These are phyloP conservation scores for Mrakia blollopis DNA, from an alignment of 768 basidiomycete species.

Conservation along the genomic window DNA sequence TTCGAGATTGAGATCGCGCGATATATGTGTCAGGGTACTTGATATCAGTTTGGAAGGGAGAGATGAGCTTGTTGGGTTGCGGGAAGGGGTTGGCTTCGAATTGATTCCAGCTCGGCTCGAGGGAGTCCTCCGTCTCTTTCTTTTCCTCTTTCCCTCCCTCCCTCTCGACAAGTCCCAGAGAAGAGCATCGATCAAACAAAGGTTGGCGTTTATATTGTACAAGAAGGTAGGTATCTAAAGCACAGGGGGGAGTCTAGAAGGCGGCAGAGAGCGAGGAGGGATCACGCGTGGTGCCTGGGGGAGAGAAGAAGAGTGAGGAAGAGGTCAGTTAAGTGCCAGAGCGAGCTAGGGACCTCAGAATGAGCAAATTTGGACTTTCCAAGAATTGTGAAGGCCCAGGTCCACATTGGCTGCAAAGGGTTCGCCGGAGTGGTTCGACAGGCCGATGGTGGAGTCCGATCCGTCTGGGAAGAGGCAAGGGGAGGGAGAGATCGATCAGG, in stretches of 20 bases:
- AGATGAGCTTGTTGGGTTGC: too few relatives aligned
- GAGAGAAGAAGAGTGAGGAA: too few relatives aligned
- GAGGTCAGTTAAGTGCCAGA: not conserved
- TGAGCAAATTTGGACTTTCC: slow-evolving; percentile 6
- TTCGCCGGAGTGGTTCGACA: slow-evolving; percentile 43
- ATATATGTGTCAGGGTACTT: not conserved
- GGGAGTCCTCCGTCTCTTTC: too few relatives aligned
- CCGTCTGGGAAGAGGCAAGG: slow-evolving; percentile 38
- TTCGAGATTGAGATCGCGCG: not conserved
- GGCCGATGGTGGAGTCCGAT: slow-evolving; percentile 43
- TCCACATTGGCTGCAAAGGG: slow-evolving; percentile 41
- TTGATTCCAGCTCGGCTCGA: too few relatives aligned
- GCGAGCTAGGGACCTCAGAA: too few relatives aligned
- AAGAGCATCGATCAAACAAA: not conserved
- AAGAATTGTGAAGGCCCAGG: slow-evolving; percentile 45
- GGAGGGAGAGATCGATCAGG: not conserved
- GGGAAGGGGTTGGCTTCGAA: too few relatives aligned
- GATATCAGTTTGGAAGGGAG: too few relatives aligned
- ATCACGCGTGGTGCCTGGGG: not conserved
- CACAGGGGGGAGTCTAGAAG: not conserved
- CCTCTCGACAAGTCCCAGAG: too few relatives aligned
- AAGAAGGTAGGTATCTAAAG: not conserved
- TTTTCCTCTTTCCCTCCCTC: too few relatives aligned
- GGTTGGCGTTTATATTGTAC: too few relatives aligned
- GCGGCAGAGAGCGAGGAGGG: not conserved